A percentile compares a stretch with the other conserved stretches of the same genome.
Conservation (phyloP, 2,329 filamentous ascomycete species). For the Metarhizium robertsii region DNA sequence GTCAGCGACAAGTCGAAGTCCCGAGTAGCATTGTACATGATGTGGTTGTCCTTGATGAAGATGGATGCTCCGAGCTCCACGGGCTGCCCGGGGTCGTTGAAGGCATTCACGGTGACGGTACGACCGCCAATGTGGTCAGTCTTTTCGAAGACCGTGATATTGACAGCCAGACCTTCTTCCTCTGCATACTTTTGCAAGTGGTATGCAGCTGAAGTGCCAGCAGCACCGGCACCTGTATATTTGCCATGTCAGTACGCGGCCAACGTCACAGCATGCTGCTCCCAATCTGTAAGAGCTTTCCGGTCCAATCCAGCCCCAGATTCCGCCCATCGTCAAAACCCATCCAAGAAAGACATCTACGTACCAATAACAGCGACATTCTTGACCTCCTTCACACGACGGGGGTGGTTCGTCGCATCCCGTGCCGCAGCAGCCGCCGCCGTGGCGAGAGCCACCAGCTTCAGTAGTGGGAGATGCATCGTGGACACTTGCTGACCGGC, state of each 20-base stretch:
- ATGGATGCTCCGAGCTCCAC: slow-evolving; percentile 88
- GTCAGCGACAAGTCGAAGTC: slow-evolving; percentile 59
- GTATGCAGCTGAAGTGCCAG: slow-evolving; percentile 79
- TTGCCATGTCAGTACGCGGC: neutral
- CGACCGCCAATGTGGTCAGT: slow-evolving; percentile 72
- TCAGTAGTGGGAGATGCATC: slow-evolving; percentile 7
- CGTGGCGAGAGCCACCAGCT: slow-evolving; percentile 6
- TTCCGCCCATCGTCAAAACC: too few relatives aligned
- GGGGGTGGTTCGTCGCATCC: slow-evolving; percentile 4
- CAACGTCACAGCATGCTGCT: neutral
- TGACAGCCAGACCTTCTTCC: slow-evolving; percentile 48
- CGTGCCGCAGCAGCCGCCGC: slow-evolving; percentile 11
- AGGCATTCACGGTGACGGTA: slow-evolving; percentile 73
- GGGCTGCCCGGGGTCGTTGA: slow-evolving; percentile 54
- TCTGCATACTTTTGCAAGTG: slow-evolving; percentile 65
- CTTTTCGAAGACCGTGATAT: slow-evolving; percentile 85
- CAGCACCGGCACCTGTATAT: slow-evolving; percentile 73
- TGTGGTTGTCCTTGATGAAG: slow-evolving; percentile 77
- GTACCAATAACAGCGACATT: slow-evolving; percentile 28
- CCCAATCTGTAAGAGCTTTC: neutral
- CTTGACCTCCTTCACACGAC: slow-evolving; percentile 13
- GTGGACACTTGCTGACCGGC: neutral
- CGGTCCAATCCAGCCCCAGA: too few relatives aligned
- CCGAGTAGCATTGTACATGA: slow-evolving; percentile 63
- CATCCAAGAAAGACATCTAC: slow-evolving; percentile 5